Conservation (phyloP, 176 grass and related monocot genomes). For the barley (Hordeum vulgare) region MorexV3_pseudomolecules_assembly NC_058518.1:367148865-367149364, state of each 20-base stretch:
- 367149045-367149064: conserved; percentile 30
- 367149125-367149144: not conserved
- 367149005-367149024: not conserved
- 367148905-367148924: conserved; percentile 6
- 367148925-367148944: conserved; percentile 21
- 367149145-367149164: not conserved
- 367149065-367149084: not conserved
- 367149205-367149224: too few relatives aligned
- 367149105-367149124: not conserved
- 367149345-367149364: too few relatives aligned
- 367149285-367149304: too few relatives aligned
- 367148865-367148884: conserved; percentile 14
- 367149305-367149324: too few relatives aligned
- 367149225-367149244: too few relatives aligned
- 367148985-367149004: conserved; percentile 1
- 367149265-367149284: too few relatives aligned
- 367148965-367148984: conserved; percentile 26
- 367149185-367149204: too few relatives aligned
- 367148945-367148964: conserved; percentile 36
- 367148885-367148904: not conserved
- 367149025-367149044: conserved; percentile 8
- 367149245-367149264: too few relatives aligned
- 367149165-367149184: too few relatives aligned
- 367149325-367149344: too few relatives aligned
- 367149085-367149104: conserved; percentile 28